Evolutionary conservation across 2,329 filamentous ascomycete species (phyloP).

Genomic region (Cercospora zeae-maydis): DNA sequence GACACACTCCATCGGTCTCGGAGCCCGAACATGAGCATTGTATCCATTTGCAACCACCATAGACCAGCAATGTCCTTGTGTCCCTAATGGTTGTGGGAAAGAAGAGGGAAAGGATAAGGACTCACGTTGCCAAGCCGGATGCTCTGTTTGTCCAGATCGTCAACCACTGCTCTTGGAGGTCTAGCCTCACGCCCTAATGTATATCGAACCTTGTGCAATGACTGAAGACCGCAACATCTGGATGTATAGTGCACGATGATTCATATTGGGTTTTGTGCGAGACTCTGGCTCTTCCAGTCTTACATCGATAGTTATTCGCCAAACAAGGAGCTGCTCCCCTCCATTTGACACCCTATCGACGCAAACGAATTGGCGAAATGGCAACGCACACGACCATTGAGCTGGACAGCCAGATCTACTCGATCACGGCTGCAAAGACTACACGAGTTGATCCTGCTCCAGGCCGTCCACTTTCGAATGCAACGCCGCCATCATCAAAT

Average conservation of each 20-base stretch:
- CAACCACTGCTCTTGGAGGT: conserved; percentile 3
- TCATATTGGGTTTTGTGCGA: background rate
- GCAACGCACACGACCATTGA: background rate
- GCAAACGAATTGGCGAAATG: background rate
- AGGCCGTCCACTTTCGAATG: background rate
- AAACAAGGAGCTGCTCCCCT: background rate
- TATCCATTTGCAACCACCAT: too few relatives aligned
- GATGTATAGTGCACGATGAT: background rate
- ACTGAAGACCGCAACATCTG: background rate
- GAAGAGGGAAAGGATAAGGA: background rate
- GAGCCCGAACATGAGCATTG: too few relatives aligned
- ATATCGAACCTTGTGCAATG: background rate
- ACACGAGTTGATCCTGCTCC: background rate
- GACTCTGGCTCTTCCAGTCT: background rate
- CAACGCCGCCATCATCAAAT: background rate
- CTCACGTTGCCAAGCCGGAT: background rate
- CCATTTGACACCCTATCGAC: too few relatives aligned
- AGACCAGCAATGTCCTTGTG: too few relatives aligned
- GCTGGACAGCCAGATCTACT: background rate
- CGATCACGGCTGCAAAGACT: background rate
- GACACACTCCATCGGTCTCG: too few relatives aligned
- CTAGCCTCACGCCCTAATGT: conserved; percentile 8
- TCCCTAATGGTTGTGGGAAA: background rate
- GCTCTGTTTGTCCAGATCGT: background rate
- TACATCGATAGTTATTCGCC: background rate